Base-by-base conservation (phyloP, 106 monocot species). In the Dendrobium chrysotoxum region DNA sequence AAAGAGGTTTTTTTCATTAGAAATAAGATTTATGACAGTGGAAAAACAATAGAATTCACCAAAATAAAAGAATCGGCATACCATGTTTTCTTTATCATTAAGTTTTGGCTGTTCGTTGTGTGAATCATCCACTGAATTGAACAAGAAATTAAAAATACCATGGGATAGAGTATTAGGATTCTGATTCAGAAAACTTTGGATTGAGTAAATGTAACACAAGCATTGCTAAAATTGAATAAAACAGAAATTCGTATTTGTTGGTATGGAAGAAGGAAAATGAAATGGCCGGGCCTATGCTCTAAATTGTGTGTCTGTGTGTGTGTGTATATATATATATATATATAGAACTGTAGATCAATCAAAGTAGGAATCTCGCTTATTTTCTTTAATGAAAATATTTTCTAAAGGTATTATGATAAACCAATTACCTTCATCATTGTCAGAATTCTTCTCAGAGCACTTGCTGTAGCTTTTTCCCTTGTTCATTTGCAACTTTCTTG, bases 351-450 rank as follows among this genome's bases (percentile, higher is more conserved):
- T 35, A 35, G 35, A 35, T 10, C 12, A 46, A 46, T 46, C 46
- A 46, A 46, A 46, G 46, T 46, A 12, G 12, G 46, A 50, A 50
- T 64, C 26, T 25, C 10, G 5, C 5, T 64, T 5, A 8, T 64
- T 64, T 64, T 64, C 64, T 50, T 64, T 25, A 23, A 26, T 9
- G 2, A 15, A 15, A 65, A 65, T 5, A 1, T 64, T 23, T 64
- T 64, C 25, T 28, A 35, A 70, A 10, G 30, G 11, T 38, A 31
- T 71, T 5, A 71, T 0, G 5, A 71, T 38, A 71, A 38, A 71
- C 11, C 13, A 11, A 35, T 68, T 88, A 88, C 86, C 89, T 81
- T 81, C 57, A 73, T 83, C 83, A 47, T 11, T 40, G 38, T 66
- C 20, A 20, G 79, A 38, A 38, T 84, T 82, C 77, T 75, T 80